These are phyloP conservation scores for Nematocida sp. DNA, from an alignment of 371 early-diverging fungal species.

Conservation along the genomic window DNA sequence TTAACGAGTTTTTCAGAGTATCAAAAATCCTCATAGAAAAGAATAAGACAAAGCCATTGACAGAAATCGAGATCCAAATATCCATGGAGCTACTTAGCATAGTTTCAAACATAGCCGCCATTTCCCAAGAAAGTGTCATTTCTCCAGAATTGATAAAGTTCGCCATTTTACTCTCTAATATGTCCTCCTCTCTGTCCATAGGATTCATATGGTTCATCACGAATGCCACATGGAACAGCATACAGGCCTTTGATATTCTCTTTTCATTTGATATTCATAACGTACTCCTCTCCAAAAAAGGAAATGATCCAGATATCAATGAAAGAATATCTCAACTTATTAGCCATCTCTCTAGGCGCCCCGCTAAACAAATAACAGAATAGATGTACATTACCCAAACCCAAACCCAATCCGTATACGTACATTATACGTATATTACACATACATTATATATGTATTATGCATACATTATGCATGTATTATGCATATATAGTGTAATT, in stretches of 20 bases:
- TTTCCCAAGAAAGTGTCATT: background rate
- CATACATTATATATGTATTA: too few species aligned
- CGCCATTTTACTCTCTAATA: background rate
- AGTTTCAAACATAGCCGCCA: conserved; percentile 14
- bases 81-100: background rate
- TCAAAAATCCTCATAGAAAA: background rate
- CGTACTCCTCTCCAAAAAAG: background rate
- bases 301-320: conserved; percentile 1
- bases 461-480: too few species aligned
- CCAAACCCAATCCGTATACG: too few species aligned
- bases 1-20: background rate
- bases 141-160: background rate
- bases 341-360: too few species aligned
- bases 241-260: background rate
- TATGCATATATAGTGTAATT: too few species aligned
- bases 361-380: too few species aligned
- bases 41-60: too few species aligned
- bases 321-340: conserved; percentile 8
- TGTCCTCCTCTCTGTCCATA: background rate
- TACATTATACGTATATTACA: too few species aligned
- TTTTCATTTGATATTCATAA: background rate
- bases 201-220: conserved; percentile 22
- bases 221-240: conserved; percentile 3
- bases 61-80: background rate
- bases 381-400: too few species aligned